Conservation (phyloP, 2,329 filamentous ascomycete species). For the Aspergillus glaucus region DNA sequence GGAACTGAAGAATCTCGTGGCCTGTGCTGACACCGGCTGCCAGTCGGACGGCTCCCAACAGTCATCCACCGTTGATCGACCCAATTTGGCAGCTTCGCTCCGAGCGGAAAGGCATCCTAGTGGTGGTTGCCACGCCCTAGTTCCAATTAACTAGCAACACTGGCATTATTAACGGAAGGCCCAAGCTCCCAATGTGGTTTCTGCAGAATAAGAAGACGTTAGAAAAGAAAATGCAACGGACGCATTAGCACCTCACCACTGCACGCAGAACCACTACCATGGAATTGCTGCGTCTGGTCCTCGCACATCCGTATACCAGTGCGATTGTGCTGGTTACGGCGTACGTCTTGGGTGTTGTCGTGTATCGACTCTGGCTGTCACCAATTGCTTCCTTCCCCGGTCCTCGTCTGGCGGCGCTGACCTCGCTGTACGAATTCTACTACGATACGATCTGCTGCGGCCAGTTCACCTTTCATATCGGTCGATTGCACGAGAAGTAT, state of each 20-base stretch:
- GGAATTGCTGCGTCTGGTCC: conserved; percentile 2
- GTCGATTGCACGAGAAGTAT: conserved; percentile 19
- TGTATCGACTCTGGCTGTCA: conserved; percentile 17
- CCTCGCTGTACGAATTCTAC: conserved; percentile 21
- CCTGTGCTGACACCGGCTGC: no score
- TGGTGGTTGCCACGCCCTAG: neutral
- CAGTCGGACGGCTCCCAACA: neutral
- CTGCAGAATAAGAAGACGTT: no score
- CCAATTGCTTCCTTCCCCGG: conserved; percentile 20
- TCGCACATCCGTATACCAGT: neutral
- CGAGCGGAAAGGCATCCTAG: neutral
- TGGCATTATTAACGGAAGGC: neutral
- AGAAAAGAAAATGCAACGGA: neutral
- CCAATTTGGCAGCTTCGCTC: neutral
- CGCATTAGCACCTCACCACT: no score
- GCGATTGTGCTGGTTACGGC: conserved; percentile 3
- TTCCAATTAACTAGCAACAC: neutral
- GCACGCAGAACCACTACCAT: neutral
- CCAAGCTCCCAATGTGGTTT: no score
- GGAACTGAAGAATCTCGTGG: no score
- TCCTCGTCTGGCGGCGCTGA: conserved; percentile 17
- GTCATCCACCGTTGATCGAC: neutral
- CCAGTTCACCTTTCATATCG: conserved; percentile 17
- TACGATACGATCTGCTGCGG: conserved; percentile 19
- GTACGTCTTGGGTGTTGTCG: conserved; percentile 7